These are phyloP conservation scores for Corynespora cassiicola DNA, from an alignment of 2,329 filamentous ascomycete genomes.

Conservation along the genomic window DNA sequence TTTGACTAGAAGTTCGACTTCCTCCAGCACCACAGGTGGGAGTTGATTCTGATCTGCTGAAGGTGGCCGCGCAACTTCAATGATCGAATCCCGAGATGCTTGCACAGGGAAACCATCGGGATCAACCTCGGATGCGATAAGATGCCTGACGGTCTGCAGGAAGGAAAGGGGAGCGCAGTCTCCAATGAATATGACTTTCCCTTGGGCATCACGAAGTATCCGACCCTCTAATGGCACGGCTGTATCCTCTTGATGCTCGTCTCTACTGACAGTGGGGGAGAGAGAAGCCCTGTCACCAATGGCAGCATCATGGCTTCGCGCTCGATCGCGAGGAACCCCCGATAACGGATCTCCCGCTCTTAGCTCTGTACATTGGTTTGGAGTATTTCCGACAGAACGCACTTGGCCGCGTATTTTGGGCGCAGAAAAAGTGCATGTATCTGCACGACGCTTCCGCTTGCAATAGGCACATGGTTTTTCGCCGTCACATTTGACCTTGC, in stretches of 20 bases:
- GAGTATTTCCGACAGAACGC: constrained; percentile 39
- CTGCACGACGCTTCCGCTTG: constrained; percentile 46
- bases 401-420: constrained; percentile 41
- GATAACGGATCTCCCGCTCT: constrained; percentile 11
- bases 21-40: constrained; percentile 36
- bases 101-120: constrained; percentile 26
- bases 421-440: constrained; percentile 50
- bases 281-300: constrained; percentile 16
- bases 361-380: constrained; percentile 12
- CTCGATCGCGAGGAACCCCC: constrained; percentile 2
- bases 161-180: constrained; percentile 62
- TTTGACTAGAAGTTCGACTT: constrained; percentile 50
- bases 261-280: constrained; percentile 30
- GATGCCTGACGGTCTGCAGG: constrained; percentile 58
- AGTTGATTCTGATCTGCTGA: constrained; percentile 25
- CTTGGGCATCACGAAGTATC: constrained; percentile 59
- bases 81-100: constrained; percentile 35
- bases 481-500: constrained; percentile 59
- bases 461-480: constrained; percentile 60
- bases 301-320: constrained; percentile 12
- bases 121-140: constrained; percentile 50
- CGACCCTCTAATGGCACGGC: constrained; percentile 52
- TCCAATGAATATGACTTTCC: constrained; percentile 62
- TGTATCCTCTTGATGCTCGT: constrained; percentile 49
- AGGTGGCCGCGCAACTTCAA: constrained; percentile 34